Evolutionary conservation across 75 land plant genomes (phyloP), one percentile per base, ranked within the genome.

Genomic region (Pseudotsuga menziesii): DNA sequence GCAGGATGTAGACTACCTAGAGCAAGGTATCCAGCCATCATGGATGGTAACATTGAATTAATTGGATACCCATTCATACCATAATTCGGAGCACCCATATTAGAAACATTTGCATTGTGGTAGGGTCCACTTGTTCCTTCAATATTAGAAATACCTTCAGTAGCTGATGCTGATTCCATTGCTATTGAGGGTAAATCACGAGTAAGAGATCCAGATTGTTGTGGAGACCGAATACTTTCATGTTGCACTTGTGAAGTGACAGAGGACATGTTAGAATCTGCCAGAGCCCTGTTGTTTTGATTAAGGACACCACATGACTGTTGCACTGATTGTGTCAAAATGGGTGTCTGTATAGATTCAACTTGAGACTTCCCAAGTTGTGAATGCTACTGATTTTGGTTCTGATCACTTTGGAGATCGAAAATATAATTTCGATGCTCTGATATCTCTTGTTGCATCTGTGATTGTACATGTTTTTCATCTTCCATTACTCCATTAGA

Each of bases 11-110:
- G 83, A 76, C 82, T 91, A 52, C 79, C 61, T 13, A 82, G 83
- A 3, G 86, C 85, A 61, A 84, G 78, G 20, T 89, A 89, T 56
- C 80, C 82, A 23, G 87, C 79, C 81, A 92, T 81, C 84, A 89
- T 83, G 13, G 91, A 75, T 59, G 92, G 81, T 35, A 88, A 76
- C 19, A 83, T 74, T 26, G 93, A 86, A 78, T 86, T 91, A 39
- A 85, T 52, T 9, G 84, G 66, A 83, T 88, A 89, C 2, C 88
- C 90, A 77, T 80, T 80, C 56, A 87, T 44, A 0, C 90, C 87
- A 80, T 88, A 88, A 75, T 82, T 85, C 75, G 86, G 71, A 61
- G 81, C 83, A 57, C 82, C 69, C 2, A 81, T 77, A 69, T 83
- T 79, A 39, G 74, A 27, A 61, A 81, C 64, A 52, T 85, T 81